A percentile compares a stretch with the other conserved stretches of the same genome.
These are phyloP conservation scores for Cryptococcus neoformans DNA, from an alignment of 1,284 basidiomycete species.

Conservation along the genomic window DNA sequence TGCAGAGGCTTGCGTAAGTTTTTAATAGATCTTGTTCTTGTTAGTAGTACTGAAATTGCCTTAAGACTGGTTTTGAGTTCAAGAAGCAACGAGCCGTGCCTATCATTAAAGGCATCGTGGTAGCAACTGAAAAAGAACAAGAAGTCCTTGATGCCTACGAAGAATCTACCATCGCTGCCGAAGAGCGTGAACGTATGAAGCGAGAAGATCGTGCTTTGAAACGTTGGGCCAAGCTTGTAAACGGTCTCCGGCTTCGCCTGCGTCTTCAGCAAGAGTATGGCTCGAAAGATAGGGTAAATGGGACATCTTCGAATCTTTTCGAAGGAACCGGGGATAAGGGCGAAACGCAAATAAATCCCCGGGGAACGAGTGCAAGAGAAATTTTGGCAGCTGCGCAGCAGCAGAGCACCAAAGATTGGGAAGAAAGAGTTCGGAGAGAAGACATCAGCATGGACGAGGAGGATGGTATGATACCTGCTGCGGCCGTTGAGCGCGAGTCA, in stretches of 20 bases:
- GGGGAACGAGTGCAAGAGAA: constrained; percentile 20
- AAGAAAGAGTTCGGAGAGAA: constrained; percentile 3
- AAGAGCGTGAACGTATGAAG: constrained; percentile 72
- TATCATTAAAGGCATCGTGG: constrained; percentile 79
- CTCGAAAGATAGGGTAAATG: not conserved
- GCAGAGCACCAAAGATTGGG: constrained; percentile 18
- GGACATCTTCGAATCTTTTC: not conserved
- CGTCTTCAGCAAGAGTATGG: constrained; percentile 80
- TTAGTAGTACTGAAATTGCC: not conserved
- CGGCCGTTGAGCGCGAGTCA: not conserved
- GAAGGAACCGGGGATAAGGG: too few species aligned
- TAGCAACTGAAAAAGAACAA: constrained; percentile 75
- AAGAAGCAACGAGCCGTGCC: constrained; percentile 81
- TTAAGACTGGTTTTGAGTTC: constrained; percentile 79
- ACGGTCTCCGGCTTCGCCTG: constrained; percentile 79
- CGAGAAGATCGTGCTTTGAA: constrained; percentile 77
- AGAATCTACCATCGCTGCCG: constrained; percentile 72
- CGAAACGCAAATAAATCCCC: too few species aligned
- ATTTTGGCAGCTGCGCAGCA: constrained; percentile 29
- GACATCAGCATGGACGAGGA: not conserved
- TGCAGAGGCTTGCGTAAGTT: constrained; percentile 76
- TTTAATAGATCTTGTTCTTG: not conserved
- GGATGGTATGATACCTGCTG: not conserved
- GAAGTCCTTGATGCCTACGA: constrained; percentile 80
- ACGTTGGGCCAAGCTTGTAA: constrained; percentile 83